A percentile compares a stretch with the other conserved stretches of the same genome.
Conservation (phyloP, 108 stramenopile species). For the Ochromonas danica region DNA sequence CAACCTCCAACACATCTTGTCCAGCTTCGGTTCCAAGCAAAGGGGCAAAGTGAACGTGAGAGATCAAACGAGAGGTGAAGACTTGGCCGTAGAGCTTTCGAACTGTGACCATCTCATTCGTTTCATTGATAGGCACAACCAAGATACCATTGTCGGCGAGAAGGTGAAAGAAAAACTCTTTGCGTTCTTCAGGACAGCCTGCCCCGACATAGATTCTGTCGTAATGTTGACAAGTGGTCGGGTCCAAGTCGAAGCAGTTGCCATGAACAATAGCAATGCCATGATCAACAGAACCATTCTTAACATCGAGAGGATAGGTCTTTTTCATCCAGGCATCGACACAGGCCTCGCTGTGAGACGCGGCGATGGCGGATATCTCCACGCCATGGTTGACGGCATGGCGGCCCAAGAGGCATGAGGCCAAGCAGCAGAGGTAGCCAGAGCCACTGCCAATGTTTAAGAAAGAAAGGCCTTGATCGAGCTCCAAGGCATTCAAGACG, state of each 20-base stretch:
- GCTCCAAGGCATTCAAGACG: constrained; percentile 74
- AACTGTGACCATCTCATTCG: not conserved
- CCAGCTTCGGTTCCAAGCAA: not conserved
- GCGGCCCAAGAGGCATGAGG: constrained; percentile 68
- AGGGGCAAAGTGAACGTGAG: not conserved
- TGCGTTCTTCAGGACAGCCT: constrained; percentile 35
- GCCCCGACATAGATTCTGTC: constrained; percentile 44
- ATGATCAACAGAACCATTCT: not conserved
- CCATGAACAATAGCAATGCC: not conserved
- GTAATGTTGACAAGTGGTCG: not conserved
- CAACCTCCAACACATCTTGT: not conserved
- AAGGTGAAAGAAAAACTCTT: constrained; percentile 30
- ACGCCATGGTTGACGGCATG: constrained; percentile 42
- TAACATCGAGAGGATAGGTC: not conserved
- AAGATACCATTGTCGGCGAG: constrained; percentile 42
- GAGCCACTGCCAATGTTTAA: constrained; percentile 81
- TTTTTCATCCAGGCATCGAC: constrained; percentile 20
- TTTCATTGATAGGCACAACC: constrained; percentile 43
- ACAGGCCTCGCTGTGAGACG: not conserved
- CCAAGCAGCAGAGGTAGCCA: constrained; percentile 76
- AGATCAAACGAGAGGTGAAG: not conserved
- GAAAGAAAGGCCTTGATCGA: constrained; percentile 64
- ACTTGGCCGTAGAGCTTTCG: not conserved
- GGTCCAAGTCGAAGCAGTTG: constrained; percentile 28
- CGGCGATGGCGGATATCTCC: constrained; percentile 26